Percentiles rank a stretch among this genome's conserved stretches.
Evolutionary conservation across 345 rosid genomes (phyloP).

Genomic region (Adansonia digitata): DNA sequence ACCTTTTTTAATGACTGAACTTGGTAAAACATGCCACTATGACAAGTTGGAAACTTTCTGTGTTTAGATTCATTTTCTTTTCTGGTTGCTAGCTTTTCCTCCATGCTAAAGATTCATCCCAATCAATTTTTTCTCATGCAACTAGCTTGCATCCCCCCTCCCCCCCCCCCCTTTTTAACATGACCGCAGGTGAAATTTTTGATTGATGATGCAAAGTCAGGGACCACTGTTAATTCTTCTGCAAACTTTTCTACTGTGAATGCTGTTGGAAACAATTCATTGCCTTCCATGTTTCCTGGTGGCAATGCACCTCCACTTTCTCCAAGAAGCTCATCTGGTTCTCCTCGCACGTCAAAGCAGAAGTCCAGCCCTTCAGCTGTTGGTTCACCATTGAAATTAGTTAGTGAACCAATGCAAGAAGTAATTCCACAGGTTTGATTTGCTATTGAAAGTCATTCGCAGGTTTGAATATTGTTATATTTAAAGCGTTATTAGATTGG

Average conservation of each 20-base stretch:
- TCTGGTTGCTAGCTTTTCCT: slow-evolving; percentile 7
- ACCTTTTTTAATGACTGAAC: neutral
- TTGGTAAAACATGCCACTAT: neutral
- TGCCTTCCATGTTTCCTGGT: slow-evolving; percentile 77
- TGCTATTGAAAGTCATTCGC: neutral
- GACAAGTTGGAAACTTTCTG: neutral
- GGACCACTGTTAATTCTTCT: slow-evolving; percentile 42
- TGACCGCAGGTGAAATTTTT: slow-evolving; percentile 59
- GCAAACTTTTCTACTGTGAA: slow-evolving; percentile 38
- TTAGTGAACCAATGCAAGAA: slow-evolving; percentile 55
- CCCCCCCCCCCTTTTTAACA: neutral
- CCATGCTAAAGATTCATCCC: neutral
- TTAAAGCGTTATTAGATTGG: slow-evolving; percentile 2
- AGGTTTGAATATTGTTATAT: neutral
- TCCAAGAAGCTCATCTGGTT: slow-evolving; percentile 68
- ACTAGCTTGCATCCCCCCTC: no score
- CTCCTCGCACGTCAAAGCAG: slow-evolving; percentile 64
- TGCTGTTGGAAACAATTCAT: slow-evolving; percentile 46
- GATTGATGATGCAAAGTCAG: slow-evolving; percentile 68
- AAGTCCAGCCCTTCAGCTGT: slow-evolving; percentile 63
- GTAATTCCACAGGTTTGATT: slow-evolving; percentile 80
- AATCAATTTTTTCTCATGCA: neutral
- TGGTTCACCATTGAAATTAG: slow-evolving; percentile 66
- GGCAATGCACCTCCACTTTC: slow-evolving; percentile 90
- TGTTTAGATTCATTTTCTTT: neutral